phyloP scores from a whole-genome alignment of 2,329 filamentous ascomycete species.

The Aspergillus sp. region DNA sequence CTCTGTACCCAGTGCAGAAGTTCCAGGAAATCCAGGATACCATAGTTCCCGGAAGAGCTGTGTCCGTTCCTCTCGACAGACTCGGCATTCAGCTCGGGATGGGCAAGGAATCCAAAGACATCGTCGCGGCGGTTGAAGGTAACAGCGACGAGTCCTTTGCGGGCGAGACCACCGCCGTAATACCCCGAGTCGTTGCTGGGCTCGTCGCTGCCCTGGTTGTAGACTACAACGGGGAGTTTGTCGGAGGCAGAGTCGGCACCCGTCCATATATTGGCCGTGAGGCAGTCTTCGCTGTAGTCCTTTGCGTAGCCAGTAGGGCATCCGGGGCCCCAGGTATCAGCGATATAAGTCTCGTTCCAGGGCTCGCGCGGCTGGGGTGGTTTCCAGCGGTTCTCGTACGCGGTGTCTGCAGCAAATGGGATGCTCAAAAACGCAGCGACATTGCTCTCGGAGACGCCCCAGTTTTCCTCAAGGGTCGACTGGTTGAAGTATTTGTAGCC shows the following conservation, averaged over 20 bases:
- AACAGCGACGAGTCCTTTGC: conserved; percentile 29
- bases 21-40: conserved; percentile 54
- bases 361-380: conserved; percentile 23
- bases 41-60: conserved; percentile 33
- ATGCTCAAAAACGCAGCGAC: conserved; percentile 26
- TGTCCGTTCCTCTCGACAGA: conserved; percentile 21
- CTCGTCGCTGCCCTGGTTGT: conserved; percentile 30
- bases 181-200: conserved; percentile 25
- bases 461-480: conserved; percentile 19
- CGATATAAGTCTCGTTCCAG: conserved; percentile 23
- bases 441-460: conserved; percentile 18
- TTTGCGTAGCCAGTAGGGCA: conserved; percentile 18
- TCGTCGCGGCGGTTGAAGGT: conserved; percentile 30
- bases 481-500: conserved; percentile 24
- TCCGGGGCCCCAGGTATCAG: conserved; percentile 22
- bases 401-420: conserved; percentile 29
- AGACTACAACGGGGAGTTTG: conserved; percentile 31
- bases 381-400: conserved; percentile 28
- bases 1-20: conserved; percentile 56
- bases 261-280: conserved; percentile 35
- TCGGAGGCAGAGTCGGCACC: conserved; percentile 19
- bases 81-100: conserved; percentile 28
- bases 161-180: conserved; percentile 30
- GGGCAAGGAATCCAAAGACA: conserved; percentile 28
- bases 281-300: conserved; percentile 33